These are phyloP conservation scores for Plasmodium fragile DNA, from an alignment of 169 alveolate genomes.

Conservation along the genomic window DNA sequence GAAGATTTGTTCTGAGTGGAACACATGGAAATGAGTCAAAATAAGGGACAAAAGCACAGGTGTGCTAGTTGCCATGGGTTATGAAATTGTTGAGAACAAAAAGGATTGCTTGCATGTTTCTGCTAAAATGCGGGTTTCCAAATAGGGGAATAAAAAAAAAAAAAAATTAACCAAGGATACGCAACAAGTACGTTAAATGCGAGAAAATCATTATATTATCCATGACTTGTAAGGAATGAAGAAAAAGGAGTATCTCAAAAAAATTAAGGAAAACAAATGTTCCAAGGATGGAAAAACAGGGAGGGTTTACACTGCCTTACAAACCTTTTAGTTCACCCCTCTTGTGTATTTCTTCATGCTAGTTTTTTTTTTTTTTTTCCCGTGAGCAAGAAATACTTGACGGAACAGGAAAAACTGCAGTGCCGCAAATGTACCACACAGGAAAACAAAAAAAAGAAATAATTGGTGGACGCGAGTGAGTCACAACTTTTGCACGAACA, in stretches of 20 bases:
- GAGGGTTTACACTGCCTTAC: neutral
- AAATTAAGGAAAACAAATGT: neutral
- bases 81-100: neutral
- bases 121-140: neutral
- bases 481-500: neutral
- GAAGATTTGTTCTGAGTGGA: slow-evolving; percentile 9
- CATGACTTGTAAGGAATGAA: neutral
- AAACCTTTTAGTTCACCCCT: neutral
- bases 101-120: neutral
- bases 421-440: neutral
- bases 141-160: slow-evolving; percentile 10
- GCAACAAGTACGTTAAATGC: neutral
- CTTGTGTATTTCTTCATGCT: neutral
- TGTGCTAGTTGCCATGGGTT: neutral
- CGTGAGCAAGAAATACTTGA: neutral
- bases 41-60: neutral
- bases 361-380: neutral
- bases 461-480: neutral
- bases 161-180: neutral
- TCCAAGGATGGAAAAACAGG: neutral
- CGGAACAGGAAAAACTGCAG: neutral
- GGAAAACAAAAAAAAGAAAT: neutral
- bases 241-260: neutral
- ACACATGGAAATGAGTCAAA: neutral
- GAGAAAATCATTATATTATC: neutral